phyloP scores from a whole-genome alignment of 441 rosid species.

The Jatropha podagrica region DNA sequence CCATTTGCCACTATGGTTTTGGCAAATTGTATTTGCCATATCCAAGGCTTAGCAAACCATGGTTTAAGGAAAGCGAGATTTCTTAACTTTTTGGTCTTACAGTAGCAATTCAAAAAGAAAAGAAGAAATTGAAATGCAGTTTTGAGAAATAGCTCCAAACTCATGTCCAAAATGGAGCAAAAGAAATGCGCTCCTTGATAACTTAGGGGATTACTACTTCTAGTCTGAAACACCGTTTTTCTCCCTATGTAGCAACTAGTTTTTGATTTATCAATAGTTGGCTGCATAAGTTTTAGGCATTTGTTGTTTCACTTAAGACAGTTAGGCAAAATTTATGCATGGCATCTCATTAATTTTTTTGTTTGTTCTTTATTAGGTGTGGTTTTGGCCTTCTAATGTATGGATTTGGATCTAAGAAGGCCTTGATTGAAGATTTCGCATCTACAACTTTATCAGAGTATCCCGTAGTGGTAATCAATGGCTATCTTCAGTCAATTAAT shows the following conservation, averaged over 20 bases:
- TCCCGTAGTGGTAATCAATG: constrained; percentile 85
- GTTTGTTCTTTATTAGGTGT: constrained; percentile 43
- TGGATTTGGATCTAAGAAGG: constrained; percentile 93
- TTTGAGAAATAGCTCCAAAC: no score
- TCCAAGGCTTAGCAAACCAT: no score
- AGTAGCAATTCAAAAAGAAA: no score
- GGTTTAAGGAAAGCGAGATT: no score
- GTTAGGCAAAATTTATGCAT: neutral
- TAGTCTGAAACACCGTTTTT: neutral
- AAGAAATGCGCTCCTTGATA: neutral
- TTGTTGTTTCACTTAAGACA: neutral
- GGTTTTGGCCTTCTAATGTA: constrained; percentile 91
- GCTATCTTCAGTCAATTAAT: constrained; percentile 80
- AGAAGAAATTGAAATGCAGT: no score
- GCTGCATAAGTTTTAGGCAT: neutral
- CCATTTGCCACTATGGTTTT: no score
- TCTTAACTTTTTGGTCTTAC: no score
- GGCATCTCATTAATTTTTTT: neutral
- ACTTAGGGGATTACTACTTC: neutral
- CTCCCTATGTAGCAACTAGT: neutral
- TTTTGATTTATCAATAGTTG: neutral
- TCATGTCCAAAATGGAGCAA: no score
- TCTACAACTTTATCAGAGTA: constrained; percentile 65
- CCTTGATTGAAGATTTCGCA: constrained; percentile 82
- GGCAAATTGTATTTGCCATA: no score